Evolutionary conservation across 2,329 filamentous ascomycete species (phyloP), one percentile per base, ranked within the genome.

Genomic region (Cercospora sp.): DNA sequence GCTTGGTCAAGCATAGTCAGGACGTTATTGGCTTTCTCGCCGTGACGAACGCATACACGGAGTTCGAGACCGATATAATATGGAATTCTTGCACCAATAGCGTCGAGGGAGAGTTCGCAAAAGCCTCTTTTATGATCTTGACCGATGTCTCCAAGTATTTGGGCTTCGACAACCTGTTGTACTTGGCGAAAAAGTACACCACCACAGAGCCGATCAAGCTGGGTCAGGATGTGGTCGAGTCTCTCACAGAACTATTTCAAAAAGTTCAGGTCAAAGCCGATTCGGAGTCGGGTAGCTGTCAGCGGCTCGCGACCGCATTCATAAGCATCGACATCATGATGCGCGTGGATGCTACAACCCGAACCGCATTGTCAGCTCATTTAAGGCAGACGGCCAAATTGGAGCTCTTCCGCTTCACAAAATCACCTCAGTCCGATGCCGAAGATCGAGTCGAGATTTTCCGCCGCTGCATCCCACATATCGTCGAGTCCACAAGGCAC

Each of bases 11-110:
- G 40, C 89, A 93, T 72, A 92, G 92, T 75, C 85, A 86, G 48
- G 97, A 97, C 71, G 91, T 98, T 63, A 84, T 97, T 59, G 92
- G 92, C 0, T 98, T 98, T 75, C 83, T 98, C 62, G 87, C 93
- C 23, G 91, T 95, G 13, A 95, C 92, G 0, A 85, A 85, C 64
- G 90, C 88, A 13, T 97, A 94, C 79, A 87, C 86, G 0, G 79
- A 88, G 36, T 80, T 85, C 20, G 90, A 96, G 75, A 91, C 91
- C 0, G 91, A 97, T 75, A 85, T 87, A 16, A 87, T 97, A 69
- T 98, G 94, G 94, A 88, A 90, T 68, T 92, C 92, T 0, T 88
- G 97, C 61, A 90, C 87, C 5, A 88, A 89, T 26, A 93, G 90
- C 68, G 92, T 94, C 75, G 93, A 98, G 77, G 90, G 91, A 3